phyloP scores from a whole-genome alignment of 441 rosid genomes.

The Bruguiera hainesii region DNA sequence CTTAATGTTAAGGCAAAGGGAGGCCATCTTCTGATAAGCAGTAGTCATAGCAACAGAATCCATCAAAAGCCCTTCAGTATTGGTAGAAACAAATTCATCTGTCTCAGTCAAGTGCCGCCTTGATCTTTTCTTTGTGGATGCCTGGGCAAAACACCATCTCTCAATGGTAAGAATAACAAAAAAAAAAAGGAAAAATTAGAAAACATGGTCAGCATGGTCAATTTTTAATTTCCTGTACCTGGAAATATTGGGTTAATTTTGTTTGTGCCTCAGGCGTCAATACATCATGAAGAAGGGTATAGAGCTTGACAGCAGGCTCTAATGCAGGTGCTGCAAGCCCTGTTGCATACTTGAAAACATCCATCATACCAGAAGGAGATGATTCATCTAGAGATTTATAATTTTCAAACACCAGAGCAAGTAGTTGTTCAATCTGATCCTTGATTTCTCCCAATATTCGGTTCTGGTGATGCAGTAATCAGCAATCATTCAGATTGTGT shows the following conservation, averaged over 20 bases:
- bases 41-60: constrained; percentile 68
- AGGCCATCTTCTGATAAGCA: constrained; percentile 92
- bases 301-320: constrained; percentile 87
- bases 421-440: constrained; percentile 94
- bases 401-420: constrained; percentile 78
- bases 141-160: constrained; percentile 41
- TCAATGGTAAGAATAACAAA: constrained; percentile 14
- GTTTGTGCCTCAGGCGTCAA: constrained; percentile 94
- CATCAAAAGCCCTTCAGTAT: constrained; percentile 54
- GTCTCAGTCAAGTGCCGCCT: constrained; percentile 87
- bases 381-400: constrained; percentile 96
- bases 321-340: constrained; percentile 87
- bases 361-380: constrained; percentile 67
- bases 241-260: constrained; percentile 81
- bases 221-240: constrained; percentile 41
- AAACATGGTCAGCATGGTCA: constrained; percentile 8
- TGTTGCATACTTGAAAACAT: constrained; percentile 73
- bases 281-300: constrained; percentile 86
- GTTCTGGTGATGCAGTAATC: constrained; percentile 48
- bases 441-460: constrained; percentile 89
- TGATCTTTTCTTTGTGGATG: constrained; percentile 87
- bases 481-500: constrained; percentile 13
- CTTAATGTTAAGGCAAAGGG: constrained; percentile 71
- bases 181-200: constrained; percentile 8
- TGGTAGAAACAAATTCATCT: constrained; percentile 76